These are phyloP conservation scores for Gymnopilus dilepis DNA, from an alignment of 768 basidiomycete species.

Conservation along the genomic window DNA sequence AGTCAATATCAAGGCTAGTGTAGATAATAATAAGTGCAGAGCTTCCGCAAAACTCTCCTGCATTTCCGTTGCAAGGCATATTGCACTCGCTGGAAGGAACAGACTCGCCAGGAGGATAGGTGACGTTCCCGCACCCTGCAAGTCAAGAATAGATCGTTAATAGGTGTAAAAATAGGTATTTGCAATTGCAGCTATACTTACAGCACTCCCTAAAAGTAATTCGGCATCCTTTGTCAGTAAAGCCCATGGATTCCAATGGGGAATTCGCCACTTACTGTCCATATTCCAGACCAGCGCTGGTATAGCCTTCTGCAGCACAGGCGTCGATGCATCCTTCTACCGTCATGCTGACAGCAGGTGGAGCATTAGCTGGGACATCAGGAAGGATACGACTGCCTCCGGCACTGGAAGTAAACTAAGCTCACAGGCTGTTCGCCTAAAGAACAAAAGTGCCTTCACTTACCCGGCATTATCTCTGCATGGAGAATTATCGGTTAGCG, in stretches of 20 bases:
- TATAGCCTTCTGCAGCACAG: slow-evolving; percentile 15
- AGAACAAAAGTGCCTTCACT: background rate
- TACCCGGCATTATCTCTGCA: slow-evolving; percentile 5
- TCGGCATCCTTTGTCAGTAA: background rate
- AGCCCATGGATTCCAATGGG: too few relatives aligned
- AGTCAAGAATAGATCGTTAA: background rate
- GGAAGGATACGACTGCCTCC: slow-evolving; percentile 14
- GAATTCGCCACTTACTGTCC: slow-evolving; percentile 11
- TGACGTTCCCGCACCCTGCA: slow-evolving; percentile 13
- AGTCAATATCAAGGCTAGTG: slow-evolving; percentile 2
- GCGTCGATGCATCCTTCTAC: slow-evolving; percentile 21
- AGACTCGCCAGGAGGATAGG: slow-evolving; percentile 16
- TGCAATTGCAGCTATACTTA: background rate
- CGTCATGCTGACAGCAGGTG: slow-evolving; percentile 19
- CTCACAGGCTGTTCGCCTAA: too few relatives aligned
- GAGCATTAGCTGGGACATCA: slow-evolving; percentile 4
- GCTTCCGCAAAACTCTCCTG: slow-evolving; percentile 11
- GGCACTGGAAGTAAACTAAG: background rate
- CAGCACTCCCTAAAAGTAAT: slow-evolving; percentile 9
- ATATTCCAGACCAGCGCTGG: slow-evolving; percentile 17
- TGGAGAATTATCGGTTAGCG: background rate
- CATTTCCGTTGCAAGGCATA: slow-evolving; percentile 17
- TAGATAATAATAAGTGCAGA: slow-evolving; percentile 15
- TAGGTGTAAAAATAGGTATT: background rate
- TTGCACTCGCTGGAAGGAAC: slow-evolving; percentile 5